Base-by-base conservation (phyloP, 148 eudicot species). In the Fagopyrum tataricum region DNA sequence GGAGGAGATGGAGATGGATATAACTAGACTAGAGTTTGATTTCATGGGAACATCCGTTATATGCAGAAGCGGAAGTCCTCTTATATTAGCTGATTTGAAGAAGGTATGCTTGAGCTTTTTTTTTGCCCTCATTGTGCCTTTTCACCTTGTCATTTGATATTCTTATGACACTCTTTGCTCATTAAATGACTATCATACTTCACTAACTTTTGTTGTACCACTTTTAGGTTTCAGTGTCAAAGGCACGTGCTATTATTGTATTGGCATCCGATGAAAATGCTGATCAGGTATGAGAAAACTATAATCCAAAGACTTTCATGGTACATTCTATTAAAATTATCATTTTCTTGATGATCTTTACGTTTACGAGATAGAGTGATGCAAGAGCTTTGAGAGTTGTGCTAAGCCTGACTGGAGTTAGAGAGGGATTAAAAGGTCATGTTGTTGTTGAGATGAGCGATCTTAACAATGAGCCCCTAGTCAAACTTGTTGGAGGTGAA, bases 1-100 rank as follows among this genome's bases (percentile, higher is more conserved):
- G 80, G 96, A 93, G 82, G 92, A 91, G 77, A 93, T 93, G 98
- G 98, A 93, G 85, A 87, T 87, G 84, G 98, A 93, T 80, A 93
- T 90, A 44, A 87, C 88, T 55, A 91, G 86, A 81, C 86, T 93
- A 44, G 98, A 93, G 74, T 91, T 93, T 80, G 85, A 89, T 76
- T 91, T 90, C 79, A 93, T 93, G 98, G 94, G 98, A 69, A 93
- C 98, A 47, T 87, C 88, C 48, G 92, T 93, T 53, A 89, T 93
- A 76, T 93, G 98, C 78, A 86, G 98, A 85, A 93, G 98, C 78
- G 98, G 98, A 70, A 90, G 98, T 78, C 96, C 98, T 76, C 98
- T 93, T 73, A 91, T 93, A 85, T 94, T 93, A 53, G 98, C 98
- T 75, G 98, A 93, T 77, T 76, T 93, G 73, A 90, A 93, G 86